phyloP scores from a whole-genome alignment of 2,329 filamentous ascomycete genomes.

The Aureobasidium sp. region DNA sequence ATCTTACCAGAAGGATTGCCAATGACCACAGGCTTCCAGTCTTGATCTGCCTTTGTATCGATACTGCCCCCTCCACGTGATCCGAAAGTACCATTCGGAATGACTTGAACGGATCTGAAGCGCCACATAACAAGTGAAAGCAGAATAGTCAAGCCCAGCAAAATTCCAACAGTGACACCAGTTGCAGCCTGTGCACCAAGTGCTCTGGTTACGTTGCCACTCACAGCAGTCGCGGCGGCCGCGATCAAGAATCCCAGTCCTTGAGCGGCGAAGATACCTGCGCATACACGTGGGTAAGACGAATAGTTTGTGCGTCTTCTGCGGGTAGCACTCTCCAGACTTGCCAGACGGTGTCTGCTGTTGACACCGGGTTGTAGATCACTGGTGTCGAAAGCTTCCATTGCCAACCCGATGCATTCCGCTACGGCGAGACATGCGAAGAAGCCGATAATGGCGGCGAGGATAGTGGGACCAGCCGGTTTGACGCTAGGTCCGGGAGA shows the following conservation, averaged over 20 bases:
- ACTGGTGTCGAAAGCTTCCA: constrained; percentile 77
- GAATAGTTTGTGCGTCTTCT: constrained; percentile 63
- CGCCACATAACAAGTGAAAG: constrained; percentile 57
- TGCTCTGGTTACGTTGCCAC: constrained; percentile 58
- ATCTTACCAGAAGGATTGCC: constrained; percentile 64
- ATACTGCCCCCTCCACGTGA: constrained; percentile 48
- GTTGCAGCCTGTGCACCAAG: constrained; percentile 63
- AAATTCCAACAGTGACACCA: constrained; percentile 59
- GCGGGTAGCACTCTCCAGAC: constrained; percentile 36
- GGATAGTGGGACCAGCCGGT: constrained; percentile 57
- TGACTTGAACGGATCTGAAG: constrained; percentile 61
- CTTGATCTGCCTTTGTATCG: constrained; percentile 33
- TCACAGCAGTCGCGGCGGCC: constrained; percentile 60
- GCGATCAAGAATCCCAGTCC: constrained; percentile 62
- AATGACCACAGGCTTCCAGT: constrained; percentile 64
- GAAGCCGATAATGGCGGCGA: constrained; percentile 62
- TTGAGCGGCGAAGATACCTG: constrained; percentile 66
- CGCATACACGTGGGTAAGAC: constrained; percentile 65
- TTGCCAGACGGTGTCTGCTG: constrained; percentile 40
- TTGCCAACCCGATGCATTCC: constrained; percentile 69
- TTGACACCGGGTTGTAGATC: constrained; percentile 68
- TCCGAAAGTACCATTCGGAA: constrained; percentile 52
- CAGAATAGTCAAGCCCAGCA: constrained; percentile 58
- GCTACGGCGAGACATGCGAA: constrained; percentile 66
- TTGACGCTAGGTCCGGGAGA: constrained; percentile 56